A percentile compares a stretch with the other conserved stretches of the same genome.
These are phyloP conservation scores for Annulohypoxylon truncatum DNA, from an alignment of 2,329 filamentous ascomycete genomes.

Conservation along the genomic window DNA sequence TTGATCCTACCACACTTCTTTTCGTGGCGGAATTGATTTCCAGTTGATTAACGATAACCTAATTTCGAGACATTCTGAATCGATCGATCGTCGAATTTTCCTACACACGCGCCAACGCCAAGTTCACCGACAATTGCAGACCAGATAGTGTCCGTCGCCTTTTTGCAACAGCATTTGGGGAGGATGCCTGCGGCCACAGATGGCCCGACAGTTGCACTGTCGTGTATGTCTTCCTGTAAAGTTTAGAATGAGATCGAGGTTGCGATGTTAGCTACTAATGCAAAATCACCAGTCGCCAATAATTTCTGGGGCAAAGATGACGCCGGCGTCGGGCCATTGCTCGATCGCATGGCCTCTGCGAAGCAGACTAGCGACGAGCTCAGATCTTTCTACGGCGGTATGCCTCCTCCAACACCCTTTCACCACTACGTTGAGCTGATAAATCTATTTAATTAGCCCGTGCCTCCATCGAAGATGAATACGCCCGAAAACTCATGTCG, in stretches of 20 bases:
- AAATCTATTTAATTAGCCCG: constrained; percentile 69
- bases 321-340: constrained; percentile 89
- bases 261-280: constrained; percentile 40
- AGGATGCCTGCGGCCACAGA: constrained; percentile 40
- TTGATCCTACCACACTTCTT: constrained; percentile 13
- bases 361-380: constrained; percentile 96
- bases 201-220: constrained; percentile 46
- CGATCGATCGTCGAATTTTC: not conserved
- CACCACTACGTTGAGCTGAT: not conserved
- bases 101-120: constrained; percentile 1
- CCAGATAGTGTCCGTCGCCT: constrained; percentile 10
- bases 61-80: constrained; percentile 36
- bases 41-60: constrained; percentile 23
- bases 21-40: constrained; percentile 6
- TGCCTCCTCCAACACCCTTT: constrained; percentile 17
- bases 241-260: not conserved
- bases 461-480: constrained; percentile 95
- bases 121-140: constrained; percentile 23
- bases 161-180: constrained; percentile 18
- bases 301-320: constrained; percentile 99
- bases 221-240: constrained; percentile 42
- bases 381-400: constrained; percentile 88
- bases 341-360: constrained; percentile 93
- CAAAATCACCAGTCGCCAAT: constrained; percentile 78
- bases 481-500: constrained; percentile 86